These are phyloP conservation scores for Populus simonii DNA, from an alignment of 345 rosid genomes.

Conservation along the genomic window DNA sequence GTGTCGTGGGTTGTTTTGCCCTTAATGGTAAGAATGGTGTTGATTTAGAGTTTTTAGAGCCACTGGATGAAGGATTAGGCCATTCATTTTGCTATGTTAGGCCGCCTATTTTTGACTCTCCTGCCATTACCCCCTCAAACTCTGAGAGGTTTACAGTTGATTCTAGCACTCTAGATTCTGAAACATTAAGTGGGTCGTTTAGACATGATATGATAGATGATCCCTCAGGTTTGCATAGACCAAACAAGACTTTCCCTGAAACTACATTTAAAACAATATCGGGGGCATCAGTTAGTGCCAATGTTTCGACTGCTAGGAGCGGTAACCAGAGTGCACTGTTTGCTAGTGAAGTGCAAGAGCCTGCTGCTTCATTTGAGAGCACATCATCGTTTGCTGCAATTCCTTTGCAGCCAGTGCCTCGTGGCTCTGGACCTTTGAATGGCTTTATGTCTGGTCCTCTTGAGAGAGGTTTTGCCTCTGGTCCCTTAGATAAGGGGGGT, in stretches of 20 bases:
- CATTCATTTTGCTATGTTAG: slow-evolving; percentile 97
- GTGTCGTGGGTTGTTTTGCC: slow-evolving; percentile 90
- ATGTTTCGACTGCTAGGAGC: slow-evolving; percentile 92
- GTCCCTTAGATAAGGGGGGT: slow-evolving; percentile 77
- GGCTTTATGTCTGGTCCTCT: slow-evolving; percentile 94
- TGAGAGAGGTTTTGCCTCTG: slow-evolving; percentile 86
- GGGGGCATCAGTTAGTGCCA: slow-evolving; percentile 96
- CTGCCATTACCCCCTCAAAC: slow-evolving; percentile 83
- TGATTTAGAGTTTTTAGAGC: slow-evolving; percentile 80
- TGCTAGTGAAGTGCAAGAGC: slow-evolving; percentile 71
- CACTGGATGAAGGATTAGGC: slow-evolving; percentile 90
- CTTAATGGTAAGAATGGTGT: slow-evolving; percentile 71
- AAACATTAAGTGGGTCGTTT: slow-evolving; percentile 78
- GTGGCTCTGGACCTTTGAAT: slow-evolving; percentile 81
- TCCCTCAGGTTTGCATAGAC: slow-evolving; percentile 51
- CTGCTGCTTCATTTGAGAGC: slow-evolving; percentile 95
- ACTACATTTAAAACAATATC: slow-evolving; percentile 93
- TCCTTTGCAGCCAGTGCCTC: slow-evolving; percentile 90
- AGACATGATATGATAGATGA: slow-evolving; percentile 76
- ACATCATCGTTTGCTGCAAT: slow-evolving; percentile 89
- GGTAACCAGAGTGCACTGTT: slow-evolving; percentile 70
- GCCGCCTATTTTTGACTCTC: slow-evolving; percentile 80
- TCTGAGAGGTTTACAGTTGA: slow-evolving; percentile 94
- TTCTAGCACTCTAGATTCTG: slow-evolving; percentile 93
- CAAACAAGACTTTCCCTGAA: slow-evolving; percentile 61